Percentiles rank a stretch among this genome's conserved stretches.
phyloP scores from a whole-genome alignment of 2,329 filamentous ascomycete genomes.

The Verticillium nonalfalfae region DNA sequence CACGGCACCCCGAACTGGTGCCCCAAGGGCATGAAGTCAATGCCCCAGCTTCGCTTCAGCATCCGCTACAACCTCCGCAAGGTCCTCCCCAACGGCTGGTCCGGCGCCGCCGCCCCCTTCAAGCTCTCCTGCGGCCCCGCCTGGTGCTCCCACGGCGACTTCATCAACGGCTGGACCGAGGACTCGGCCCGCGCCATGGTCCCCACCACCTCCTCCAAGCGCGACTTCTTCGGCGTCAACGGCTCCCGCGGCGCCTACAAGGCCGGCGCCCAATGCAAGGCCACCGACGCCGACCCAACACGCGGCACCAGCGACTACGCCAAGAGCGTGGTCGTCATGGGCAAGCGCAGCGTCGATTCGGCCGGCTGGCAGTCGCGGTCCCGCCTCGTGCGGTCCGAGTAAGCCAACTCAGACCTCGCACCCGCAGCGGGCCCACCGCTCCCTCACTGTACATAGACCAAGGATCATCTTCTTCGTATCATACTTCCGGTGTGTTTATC shows the following conservation, averaged over 20 bases:
- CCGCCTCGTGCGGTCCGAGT: slow-evolving; percentile 5
- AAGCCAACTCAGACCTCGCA: too few relatives aligned
- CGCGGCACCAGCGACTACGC: slow-evolving; percentile 33
- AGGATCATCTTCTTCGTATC: too few relatives aligned
- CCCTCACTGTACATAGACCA: too few relatives aligned
- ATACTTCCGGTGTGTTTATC: too few relatives aligned
- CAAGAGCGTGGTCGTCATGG: slow-evolving; percentile 20
- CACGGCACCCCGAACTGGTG: slow-evolving; percentile 29
- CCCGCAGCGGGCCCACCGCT: too few relatives aligned
- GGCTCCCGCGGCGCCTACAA: slow-evolving; percentile 25
- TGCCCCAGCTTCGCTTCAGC: slow-evolving; percentile 40
- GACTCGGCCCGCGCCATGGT: slow-evolving; percentile 34
- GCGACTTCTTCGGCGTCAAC: slow-evolving; percentile 26
- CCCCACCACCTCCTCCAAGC: slow-evolving; percentile 24
- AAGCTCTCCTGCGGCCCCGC: slow-evolving; percentile 33
- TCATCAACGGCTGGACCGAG: slow-evolving; percentile 41
- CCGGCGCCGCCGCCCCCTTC: slow-evolving; percentile 32
- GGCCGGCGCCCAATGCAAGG: slow-evolving; percentile 19
- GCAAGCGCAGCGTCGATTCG: slow-evolving; percentile 8
- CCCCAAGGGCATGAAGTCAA: slow-evolving; percentile 34
- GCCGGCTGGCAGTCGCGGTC: slow-evolving; percentile 10
- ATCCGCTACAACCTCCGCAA: slow-evolving; percentile 39
- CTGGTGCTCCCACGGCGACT: slow-evolving; percentile 39
- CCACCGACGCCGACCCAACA: slow-evolving; percentile 31
- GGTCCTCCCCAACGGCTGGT: slow-evolving; percentile 35